Evolutionary conservation across 257 asterid species (phyloP), one percentile per base, ranked within the genome.

Genomic region (Leptodermis oblonga): DNA sequence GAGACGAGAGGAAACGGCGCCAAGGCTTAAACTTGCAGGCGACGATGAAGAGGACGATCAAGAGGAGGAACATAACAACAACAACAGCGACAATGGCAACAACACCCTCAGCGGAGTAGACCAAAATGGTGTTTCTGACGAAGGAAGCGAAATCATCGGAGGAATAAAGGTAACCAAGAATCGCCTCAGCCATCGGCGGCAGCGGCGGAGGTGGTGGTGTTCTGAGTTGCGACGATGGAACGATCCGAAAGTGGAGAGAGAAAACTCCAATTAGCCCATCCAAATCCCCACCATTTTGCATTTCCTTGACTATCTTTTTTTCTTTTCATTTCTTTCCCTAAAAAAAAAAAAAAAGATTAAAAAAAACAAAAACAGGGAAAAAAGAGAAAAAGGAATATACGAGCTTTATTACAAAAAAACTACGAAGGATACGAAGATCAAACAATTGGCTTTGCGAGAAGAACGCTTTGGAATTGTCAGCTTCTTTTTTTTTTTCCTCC

Each of bases 21-120:
- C 97, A 93, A 79, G 91, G 98, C 71, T 82, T 84, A 84, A 83
- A 86, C 84, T 86, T 87, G 82, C 94, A 90, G 80, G 92, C 89
- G 83, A 93, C 76, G 74, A 90, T 65, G 82, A 88, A 71, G 77
- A 90, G 79, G 78, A 88, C 74, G 46, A 90, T 68, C 78, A 93
- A 64, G 73, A 93, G 65, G 65, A 90, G 89, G 77, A 93, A 86
- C 97, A 88, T 90, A 88, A 90, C 90, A 83, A 74, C 41, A 31
- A 75, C 41, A 22, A 82, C n/a, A n/a, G n/a, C 25, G 41, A 60
- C 83, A 76, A 82, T 64, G 71, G 71, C 72, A 65, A 69, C 75
- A 68, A 80, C 56, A 68, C 59, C 71, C 73, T 81, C 74, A 54
- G 67, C 65, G 22, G 86, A 70, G 18, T 20, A 80, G 37, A 78